Conservation (phyloP, 1,284 basidiomycete genomes). For the Golubevia pallescens region DNA sequence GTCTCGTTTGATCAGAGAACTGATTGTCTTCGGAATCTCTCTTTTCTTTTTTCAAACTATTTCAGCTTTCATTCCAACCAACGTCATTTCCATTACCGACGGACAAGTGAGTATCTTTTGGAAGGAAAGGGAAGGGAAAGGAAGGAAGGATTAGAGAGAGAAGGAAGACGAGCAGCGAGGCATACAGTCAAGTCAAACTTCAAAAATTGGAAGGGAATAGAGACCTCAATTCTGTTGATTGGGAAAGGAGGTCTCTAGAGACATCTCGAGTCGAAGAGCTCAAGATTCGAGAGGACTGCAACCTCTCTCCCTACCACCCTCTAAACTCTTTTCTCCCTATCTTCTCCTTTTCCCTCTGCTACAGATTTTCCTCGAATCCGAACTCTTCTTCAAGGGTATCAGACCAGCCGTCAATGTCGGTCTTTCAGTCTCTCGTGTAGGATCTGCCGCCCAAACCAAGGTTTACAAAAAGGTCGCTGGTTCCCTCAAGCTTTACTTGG, state of each 20-base stretch:
- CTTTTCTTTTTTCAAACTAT: constrained; percentile 46
- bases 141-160: too few species aligned
- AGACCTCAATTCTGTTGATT: too few species aligned
- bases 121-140: too few species aligned
- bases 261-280: background rate
- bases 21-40: background rate
- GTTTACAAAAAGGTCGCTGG: constrained; percentile 97
- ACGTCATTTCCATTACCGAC: constrained; percentile 64
- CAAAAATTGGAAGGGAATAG: too few species aligned
- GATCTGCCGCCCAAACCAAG: constrained; percentile 93
- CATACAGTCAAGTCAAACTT: too few species aligned
- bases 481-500: constrained; percentile 98
- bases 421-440: constrained; percentile 99
- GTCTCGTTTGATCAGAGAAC: too few species aligned
- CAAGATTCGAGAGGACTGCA: background rate
- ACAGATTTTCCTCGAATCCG: constrained; percentile 62
- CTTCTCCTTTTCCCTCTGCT: too few species aligned
- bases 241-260: too few species aligned
- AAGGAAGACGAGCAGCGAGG: too few species aligned
- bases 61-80: constrained; percentile 72
- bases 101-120: constrained; percentile 15
- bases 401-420: constrained; percentile 99
- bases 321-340: background rate
- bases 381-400: constrained; percentile 98
- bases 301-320: background rate